phyloP scores from a whole-genome alignment of 2,329 filamentous ascomycete genomes.

The Beauveria caledonica region DNA sequence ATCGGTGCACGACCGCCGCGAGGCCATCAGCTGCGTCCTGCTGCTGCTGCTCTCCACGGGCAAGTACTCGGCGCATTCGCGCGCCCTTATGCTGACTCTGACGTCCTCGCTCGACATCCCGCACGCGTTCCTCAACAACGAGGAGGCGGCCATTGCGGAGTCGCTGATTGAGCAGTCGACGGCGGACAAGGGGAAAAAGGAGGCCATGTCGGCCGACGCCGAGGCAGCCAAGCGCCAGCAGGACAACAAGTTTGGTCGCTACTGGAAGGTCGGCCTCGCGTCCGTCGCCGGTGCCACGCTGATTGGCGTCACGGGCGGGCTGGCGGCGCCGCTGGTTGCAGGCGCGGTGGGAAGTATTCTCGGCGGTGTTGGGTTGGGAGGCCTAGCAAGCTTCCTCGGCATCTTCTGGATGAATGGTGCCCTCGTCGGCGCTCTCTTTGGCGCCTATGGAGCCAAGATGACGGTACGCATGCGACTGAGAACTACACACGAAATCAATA shows the following conservation, averaged over 20 bases:
- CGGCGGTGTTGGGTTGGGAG: conserved; percentile 76
- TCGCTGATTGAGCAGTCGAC: conserved; percentile 61
- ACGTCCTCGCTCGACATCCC: conserved; percentile 59
- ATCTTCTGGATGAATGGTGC: conserved; percentile 80
- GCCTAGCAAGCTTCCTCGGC: conserved; percentile 77
- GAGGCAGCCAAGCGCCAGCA: conserved; percentile 68
- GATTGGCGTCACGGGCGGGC: conserved; percentile 83
- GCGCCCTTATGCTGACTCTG: conserved; percentile 59
- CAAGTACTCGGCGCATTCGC: conserved; percentile 66
- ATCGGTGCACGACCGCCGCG: conserved; percentile 47
- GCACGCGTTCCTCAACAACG: conserved; percentile 51
- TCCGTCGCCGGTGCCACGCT: conserved; percentile 81
- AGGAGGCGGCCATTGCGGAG: conserved; percentile 69
- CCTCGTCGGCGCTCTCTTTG: conserved; percentile 79
- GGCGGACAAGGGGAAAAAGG: conserved; percentile 28
- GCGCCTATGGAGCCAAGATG: conserved; percentile 77
- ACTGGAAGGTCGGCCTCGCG: conserved; percentile 87
- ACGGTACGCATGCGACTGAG: conserved; percentile 29
- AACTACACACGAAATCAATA: neutral
- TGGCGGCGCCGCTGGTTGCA: conserved; percentile 83
- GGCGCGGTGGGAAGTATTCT: conserved; percentile 79
- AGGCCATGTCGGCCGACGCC: conserved; percentile 61
- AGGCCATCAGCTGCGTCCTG: conserved; percentile 61
- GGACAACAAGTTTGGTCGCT: conserved; percentile 59
- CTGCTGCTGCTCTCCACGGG: conserved; percentile 64